Evolutionary conservation across 768 basidiomycete species (phyloP).

Genomic region (Lactarius quietus): DNA sequence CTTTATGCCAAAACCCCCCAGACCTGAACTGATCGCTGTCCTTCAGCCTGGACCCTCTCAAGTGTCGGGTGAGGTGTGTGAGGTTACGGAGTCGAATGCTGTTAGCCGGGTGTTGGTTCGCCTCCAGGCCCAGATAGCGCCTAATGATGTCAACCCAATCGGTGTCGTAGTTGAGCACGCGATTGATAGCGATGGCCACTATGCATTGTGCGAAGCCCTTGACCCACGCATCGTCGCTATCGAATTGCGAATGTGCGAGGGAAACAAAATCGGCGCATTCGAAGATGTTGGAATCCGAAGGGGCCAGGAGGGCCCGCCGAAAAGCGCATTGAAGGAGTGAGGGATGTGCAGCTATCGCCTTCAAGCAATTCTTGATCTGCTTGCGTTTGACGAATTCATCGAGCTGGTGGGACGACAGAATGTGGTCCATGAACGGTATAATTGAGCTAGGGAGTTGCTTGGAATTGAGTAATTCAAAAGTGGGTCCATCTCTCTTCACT

Average conservation of each 20-base stretch:
- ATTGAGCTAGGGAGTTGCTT: too few species aligned
- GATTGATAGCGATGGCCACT: constrained; percentile 11
- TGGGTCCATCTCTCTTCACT: too few species aligned
- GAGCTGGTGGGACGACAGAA: too few species aligned
- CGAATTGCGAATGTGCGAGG: neutral
- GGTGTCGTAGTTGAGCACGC: neutral
- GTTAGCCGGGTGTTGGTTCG: neutral
- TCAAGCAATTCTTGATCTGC: too few species aligned
- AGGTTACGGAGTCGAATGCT: constrained; percentile 4
- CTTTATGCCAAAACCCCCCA: neutral
- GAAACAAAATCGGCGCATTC: neutral
- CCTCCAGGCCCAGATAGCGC: neutral
- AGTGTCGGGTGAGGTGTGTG: neutral
- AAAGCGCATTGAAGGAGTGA: too few species aligned
- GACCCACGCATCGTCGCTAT: neutral
- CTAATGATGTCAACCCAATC: constrained; percentile 2
- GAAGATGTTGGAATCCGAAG: neutral
- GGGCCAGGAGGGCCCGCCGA: neutral
- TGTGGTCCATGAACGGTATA: too few species aligned
- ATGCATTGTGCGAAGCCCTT: constrained; percentile 8
- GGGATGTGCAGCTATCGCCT: too few species aligned
- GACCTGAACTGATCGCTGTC: neutral
- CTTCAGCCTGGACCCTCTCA: neutral
- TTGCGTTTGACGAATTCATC: too few species aligned
- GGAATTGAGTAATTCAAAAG: too few species aligned